Evolutionary conservation across 225 moss, liverwort and hornwort genomes (phyloP).

Genomic region (Climacium dendroides): DNA sequence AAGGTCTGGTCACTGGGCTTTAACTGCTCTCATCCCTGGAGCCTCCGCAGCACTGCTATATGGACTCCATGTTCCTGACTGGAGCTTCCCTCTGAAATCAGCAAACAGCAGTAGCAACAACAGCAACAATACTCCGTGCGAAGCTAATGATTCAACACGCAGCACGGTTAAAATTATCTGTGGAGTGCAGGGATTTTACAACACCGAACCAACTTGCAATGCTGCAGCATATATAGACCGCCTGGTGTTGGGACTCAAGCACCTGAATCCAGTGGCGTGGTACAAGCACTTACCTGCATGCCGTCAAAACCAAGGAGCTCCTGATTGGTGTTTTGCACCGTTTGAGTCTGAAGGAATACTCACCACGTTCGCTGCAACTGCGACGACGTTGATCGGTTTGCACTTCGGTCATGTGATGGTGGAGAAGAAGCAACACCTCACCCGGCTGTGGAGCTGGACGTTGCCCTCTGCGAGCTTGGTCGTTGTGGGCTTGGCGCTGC

Average conservation of each 20-base stretch:
- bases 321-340: constrained; percentile 44
- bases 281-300: constrained; percentile 22
- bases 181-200: constrained; percentile 28
- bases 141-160: neutral
- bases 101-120: neutral
- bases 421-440: constrained; percentile 41
- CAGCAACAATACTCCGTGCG: neutral
- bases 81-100: constrained; percentile 28
- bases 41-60: constrained; percentile 40
- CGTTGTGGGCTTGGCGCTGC: constrained; percentile 20
- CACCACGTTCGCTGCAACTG: constrained; percentile 48
- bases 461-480: constrained; percentile 30
- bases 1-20: neutral
- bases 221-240: constrained; percentile 51
- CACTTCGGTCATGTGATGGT: constrained; percentile 54
- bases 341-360: constrained; percentile 67
- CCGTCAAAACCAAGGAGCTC: neutral
- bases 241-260: constrained; percentile 30
- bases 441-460: constrained; percentile 50
- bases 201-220: constrained; percentile 50
- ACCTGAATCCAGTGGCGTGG: constrained; percentile 36
- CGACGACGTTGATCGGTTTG: constrained; percentile 51
- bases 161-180: constrained; percentile 14
- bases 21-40: constrained; percentile 1
- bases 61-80: constrained; percentile 61